A percentile compares a stretch with the other conserved stretches of the same genome.
Evolutionary conservation across 306 rosid species (phyloP).

Genomic region (Astragalus glycyphyllos): DNA sequence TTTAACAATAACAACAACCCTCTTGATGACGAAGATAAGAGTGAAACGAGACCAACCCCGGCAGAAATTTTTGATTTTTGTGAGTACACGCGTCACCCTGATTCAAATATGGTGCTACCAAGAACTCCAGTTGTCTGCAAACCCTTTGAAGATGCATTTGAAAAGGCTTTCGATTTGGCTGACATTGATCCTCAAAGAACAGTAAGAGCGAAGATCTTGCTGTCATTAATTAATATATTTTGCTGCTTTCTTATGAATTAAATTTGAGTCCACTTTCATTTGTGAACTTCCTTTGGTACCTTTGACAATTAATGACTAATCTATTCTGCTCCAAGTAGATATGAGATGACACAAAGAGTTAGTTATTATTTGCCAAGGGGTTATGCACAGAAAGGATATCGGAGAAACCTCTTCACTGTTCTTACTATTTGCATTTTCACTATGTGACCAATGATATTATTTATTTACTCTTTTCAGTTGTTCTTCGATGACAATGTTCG

Average conservation of each 20-base stretch:
- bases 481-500: conserved; percentile 84
- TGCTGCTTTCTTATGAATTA: background rate
- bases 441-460: background rate
- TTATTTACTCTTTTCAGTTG: conserved; percentile 51
- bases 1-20: conserved; percentile 5
- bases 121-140: conserved; percentile 75
- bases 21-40: conserved; percentile 37
- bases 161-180: conserved; percentile 65
- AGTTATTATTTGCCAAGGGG: background rate
- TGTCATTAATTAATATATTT: background rate
- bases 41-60: conserved; percentile 25
- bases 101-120: conserved; percentile 52
- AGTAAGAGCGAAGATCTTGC: conserved; percentile 51
- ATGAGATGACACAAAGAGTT: background rate
- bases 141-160: conserved; percentile 77
- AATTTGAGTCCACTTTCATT: background rate
- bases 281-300: too few relatives aligned
- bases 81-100: conserved; percentile 45
- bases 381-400: too few relatives aligned
- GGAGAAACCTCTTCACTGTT: background rate
- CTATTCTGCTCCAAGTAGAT: background rate
- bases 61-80: conserved; percentile 41
- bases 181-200: conserved; percentile 72
- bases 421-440: conserved; percentile 10
- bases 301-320: too few relatives aligned